Evolutionary conservation across 768 basidiomycete genomes (phyloP), one percentile per base, ranked within the genome.

Genomic region (Clitopilus hobsonii): DNA sequence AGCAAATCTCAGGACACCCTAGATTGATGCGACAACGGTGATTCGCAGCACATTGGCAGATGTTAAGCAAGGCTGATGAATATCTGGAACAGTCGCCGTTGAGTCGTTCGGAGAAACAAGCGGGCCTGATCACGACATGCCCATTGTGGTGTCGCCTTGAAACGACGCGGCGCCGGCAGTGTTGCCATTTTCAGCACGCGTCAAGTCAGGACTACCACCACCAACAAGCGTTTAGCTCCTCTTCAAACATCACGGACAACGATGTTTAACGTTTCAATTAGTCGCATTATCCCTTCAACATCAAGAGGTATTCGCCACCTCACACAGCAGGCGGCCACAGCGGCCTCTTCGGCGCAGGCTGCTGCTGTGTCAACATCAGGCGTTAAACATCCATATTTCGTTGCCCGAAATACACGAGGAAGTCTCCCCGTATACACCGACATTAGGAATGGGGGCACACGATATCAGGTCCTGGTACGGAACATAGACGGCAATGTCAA

Each of bases 371-470:
- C 49, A 27, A 28, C 49, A 18, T 28, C 49, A 28, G 11, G 57
- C 28, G 61, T 60, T 29, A 56, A 59, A 60, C 57, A 67, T 48
- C 63, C 71, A 25, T 92, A 89, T 70, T 80, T 78, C 57, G 74
- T 92, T 45, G 78, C 81, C 20, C 81, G 89, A 57, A 91, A 88
- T 67, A 67, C 79, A 48, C 76, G 76, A 50, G 86, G 87, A 27
- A 79, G 80, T 49, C 75, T 91, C 26, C 89, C 89, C 41, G 86
- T 92, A 23, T 90, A 90, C 67, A 80, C 86, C 25, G 86, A 91
- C 65, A 65, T 88, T 45, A 83, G 86, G 58, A 89, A 86, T 65
- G 81, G 70, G 26, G 80, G 85, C 56, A 79, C 83, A 3, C 80
- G 82, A 54, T 71, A 82, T 57, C 71, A 80, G 29, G 68, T 86